These are phyloP conservation scores for Recurvomyces mirabilis DNA, from an alignment of 495 filamentous ascomycete genomes.

Conservation along the genomic window DNA sequence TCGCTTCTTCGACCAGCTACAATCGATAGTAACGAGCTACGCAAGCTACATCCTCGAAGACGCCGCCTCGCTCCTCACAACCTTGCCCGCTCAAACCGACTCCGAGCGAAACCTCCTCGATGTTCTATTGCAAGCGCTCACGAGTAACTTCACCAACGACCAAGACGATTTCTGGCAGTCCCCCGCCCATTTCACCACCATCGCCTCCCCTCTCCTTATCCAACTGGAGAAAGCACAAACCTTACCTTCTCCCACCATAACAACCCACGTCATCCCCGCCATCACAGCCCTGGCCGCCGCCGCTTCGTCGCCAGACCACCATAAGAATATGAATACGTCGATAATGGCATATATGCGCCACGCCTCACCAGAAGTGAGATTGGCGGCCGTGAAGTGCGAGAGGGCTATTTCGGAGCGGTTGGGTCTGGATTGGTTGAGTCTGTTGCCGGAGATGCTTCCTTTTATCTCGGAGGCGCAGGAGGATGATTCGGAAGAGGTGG, in stretches of 20 bases:
- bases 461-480: conserved; percentile 89
- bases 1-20: conserved; percentile 69
- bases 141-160: conserved; percentile 69
- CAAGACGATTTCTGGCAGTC: conserved; percentile 83
- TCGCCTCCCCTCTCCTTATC: conserved; percentile 54
- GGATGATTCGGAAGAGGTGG: conserved; percentile 86
- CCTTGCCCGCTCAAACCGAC: background rate
- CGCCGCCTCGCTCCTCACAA: conserved; percentile 48
- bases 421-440: conserved; percentile 82
- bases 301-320: conserved; percentile 70
- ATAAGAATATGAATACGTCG: conserved; percentile 68
- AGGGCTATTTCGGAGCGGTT: conserved; percentile 62
- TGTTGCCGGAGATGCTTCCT: conserved; percentile 88
- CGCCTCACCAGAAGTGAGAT: conserved; percentile 50
- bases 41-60: conserved; percentile 71
- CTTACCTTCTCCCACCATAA: conserved; percentile 24
- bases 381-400: conserved; percentile 71
- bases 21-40: conserved; percentile 90
- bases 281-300: conserved; percentile 72
- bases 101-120: conserved; percentile 15
- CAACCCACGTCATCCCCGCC: conserved; percentile 36
- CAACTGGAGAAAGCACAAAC: conserved; percentile 41
- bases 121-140: conserved; percentile 53
- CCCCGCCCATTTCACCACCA: conserved; percentile 64
- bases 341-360: conserved; percentile 68